Base-by-base conservation (phyloP, 441 rosid species). In the Euphorbia schlechtendalii region DNA sequence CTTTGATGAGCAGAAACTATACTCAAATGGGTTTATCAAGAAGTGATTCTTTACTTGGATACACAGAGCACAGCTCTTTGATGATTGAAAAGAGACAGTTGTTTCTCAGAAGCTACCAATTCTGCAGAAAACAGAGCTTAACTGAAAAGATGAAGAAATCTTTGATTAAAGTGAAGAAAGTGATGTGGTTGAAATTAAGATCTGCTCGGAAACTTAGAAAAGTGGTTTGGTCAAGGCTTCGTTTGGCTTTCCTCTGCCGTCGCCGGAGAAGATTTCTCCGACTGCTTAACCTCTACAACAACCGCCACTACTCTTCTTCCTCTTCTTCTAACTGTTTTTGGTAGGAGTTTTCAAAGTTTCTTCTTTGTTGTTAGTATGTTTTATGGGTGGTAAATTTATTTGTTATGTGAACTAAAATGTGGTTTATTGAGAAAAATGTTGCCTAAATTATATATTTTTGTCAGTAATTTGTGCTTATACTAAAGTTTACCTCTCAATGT, bases 21-120 rank as follows among this genome's bases (percentile, higher is more conserved):
- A 24, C 30, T 4, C 51, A 32, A 38, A 30, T 46, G 67, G 66
- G 66, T 62, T 71, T 68, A 11, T 12, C 24, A 9, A 68, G 74
- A 32, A 68, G 68, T 13, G 66, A 52, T 17, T 51, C 55, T 17
- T 54, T 56, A 30, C 51, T 43, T 14, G 70, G 69, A 27, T 22
- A 51, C 59, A 64, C 59, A 71, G 71, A 75, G 45, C 79, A 68
- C 54, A 66, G 63, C 55, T 69, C 49, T 68, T 49, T 63, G 73
- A 73, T 79, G 82, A 64, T 81, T 78, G 96, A 86, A 84, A 88
- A 88, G 85, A 75, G 97, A 54, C 90, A 82, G 81, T 14, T 86
- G 73, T 91, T 91, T 74, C 70, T 91, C 20, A 77, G 92, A 66
- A 91, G 96, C 79, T 86, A 90, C 64, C 90, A 84, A 64, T 91